Evolutionary conservation across 2,329 filamentous ascomycete genomes (phyloP).

Genomic region (Phaeoacremonium minimum): DNA sequence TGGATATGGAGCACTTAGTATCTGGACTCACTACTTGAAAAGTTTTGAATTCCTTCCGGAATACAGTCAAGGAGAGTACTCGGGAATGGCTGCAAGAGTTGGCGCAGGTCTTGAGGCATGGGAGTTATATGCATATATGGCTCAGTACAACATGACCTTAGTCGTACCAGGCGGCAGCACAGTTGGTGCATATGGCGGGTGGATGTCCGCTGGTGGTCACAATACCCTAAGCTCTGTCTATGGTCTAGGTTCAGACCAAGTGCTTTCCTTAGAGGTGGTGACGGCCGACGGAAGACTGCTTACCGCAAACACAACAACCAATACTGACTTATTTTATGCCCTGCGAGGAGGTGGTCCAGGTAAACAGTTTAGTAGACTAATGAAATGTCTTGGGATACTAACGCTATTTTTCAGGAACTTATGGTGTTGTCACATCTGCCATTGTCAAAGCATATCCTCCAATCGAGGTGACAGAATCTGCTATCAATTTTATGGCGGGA

Average conservation of each 20-base stretch:
- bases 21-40: slow-evolving; percentile 52
- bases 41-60: slow-evolving; percentile 1
- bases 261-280: slow-evolving; percentile 40
- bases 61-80: slow-evolving; percentile 14
- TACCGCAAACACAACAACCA: slow-evolving; percentile 36
- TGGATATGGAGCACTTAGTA: slow-evolving; percentile 46
- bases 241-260: slow-evolving; percentile 48
- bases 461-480: background rate
- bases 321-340: slow-evolving; percentile 54
- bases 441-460: slow-evolving; percentile 3
- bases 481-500: background rate
- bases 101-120: slow-evolving; percentile 30
- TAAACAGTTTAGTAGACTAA: no score
- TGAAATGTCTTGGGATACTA: no score
- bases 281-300: slow-evolving; percentile 39
- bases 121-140: slow-evolving; percentile 23
- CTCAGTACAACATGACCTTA: slow-evolving; percentile 19
- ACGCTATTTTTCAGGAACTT: no score
- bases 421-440: slow-evolving; percentile 2
- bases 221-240: slow-evolving; percentile 36
- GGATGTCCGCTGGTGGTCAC: slow-evolving; percentile 47
- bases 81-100: slow-evolving; percentile 28
- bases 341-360: slow-evolving; percentile 43
- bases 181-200: slow-evolving; percentile 41
- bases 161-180: slow-evolving; percentile 37